A percentile compares a stretch with the other conserved stretches of the same genome.
These are phyloP conservation scores for Pulveroboletus sp. DNA, from an alignment of 768 basidiomycete species.

Conservation along the genomic window DNA sequence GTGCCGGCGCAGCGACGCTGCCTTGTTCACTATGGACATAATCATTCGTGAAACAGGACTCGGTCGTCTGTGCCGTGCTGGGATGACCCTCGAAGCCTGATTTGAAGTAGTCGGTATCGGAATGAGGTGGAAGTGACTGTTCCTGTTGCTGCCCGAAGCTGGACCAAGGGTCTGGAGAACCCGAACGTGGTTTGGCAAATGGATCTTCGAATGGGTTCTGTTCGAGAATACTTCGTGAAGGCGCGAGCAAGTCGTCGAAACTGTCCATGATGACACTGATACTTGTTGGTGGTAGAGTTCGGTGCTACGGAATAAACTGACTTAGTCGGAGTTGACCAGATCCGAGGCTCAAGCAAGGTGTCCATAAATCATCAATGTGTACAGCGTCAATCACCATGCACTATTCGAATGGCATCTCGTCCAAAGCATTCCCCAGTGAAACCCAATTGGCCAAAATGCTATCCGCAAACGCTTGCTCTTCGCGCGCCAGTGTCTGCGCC, in stretches of 20 bases:
- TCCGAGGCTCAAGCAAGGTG: slow-evolving; percentile 10
- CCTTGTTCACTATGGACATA: slow-evolving; percentile 32
- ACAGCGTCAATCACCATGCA: slow-evolving; percentile 21
- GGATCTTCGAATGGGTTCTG: slow-evolving; percentile 77
- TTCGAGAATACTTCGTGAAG: slow-evolving; percentile 61
- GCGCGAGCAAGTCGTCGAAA: slow-evolving; percentile 73
- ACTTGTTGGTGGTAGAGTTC: not conserved
- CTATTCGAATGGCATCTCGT: slow-evolving; percentile 86
- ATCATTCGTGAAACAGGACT: slow-evolving; percentile 35
- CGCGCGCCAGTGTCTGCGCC: slow-evolving; percentile 68
- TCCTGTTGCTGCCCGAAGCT: slow-evolving; percentile 45
- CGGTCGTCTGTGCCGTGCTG: slow-evolving; percentile 24
- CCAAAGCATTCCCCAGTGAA: slow-evolving; percentile 64
- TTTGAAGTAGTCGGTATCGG: slow-evolving; percentile 28
- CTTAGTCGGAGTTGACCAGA: not conserved
- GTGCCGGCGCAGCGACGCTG: slow-evolving; percentile 16
- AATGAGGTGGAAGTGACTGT: slow-evolving; percentile 17
- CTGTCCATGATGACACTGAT: slow-evolving; percentile 51
- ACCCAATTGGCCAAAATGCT: slow-evolving; percentile 70
- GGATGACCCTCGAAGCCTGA: slow-evolving; percentile 27
- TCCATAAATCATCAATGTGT: slow-evolving; percentile 13
- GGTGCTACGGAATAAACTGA: too few species aligned
- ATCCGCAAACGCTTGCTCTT: slow-evolving; percentile 69
- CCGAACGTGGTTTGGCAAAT: slow-evolving; percentile 58
- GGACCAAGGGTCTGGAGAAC: slow-evolving; percentile 77